Conservation (phyloP, 1,284 basidiomycete species). For the Xerocomus amazonicus region DNA sequence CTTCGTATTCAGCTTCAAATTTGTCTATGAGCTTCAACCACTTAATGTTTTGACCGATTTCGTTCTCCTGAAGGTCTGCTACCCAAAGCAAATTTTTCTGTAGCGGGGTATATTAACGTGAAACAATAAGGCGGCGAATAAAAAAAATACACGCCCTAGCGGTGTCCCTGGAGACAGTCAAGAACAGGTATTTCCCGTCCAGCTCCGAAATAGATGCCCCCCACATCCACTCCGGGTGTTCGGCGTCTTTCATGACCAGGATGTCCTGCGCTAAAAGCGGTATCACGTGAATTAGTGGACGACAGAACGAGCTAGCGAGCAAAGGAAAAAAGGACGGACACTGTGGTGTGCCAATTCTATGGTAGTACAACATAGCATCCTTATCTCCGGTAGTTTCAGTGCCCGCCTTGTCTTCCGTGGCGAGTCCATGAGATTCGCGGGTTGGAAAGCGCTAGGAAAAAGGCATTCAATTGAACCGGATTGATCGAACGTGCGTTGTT, state of each 20-base stretch:
- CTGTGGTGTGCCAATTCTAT: conserved; percentile 66
- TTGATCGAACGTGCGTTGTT: background rate
- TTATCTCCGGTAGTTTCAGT: conserved; percentile 63
- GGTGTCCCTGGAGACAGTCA: conserved; percentile 59
- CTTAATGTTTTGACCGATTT: conserved; percentile 59
- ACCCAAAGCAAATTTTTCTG: conserved; percentile 78
- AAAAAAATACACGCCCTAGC: conserved; percentile 46
- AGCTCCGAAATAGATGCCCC: conserved; percentile 49
- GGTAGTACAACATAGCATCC: conserved; percentile 75
- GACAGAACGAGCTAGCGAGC: background rate
- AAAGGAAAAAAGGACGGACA: conserved; percentile 39
- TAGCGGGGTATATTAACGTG: background rate
- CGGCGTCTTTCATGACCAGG: conserved; percentile 59
- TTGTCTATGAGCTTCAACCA: conserved; percentile 69
- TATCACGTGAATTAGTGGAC: conserved; percentile 4
- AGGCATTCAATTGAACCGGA: conserved; percentile 5
- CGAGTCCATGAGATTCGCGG: conserved; percentile 45
- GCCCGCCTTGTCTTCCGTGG: conserved; percentile 53
- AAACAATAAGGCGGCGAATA: background rate
- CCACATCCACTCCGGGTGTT: conserved; percentile 70
- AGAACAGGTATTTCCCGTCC: conserved; percentile 62
- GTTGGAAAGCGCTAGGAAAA: conserved; percentile 53
- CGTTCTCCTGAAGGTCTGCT: conserved; percentile 55
- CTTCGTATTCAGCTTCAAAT: conserved; percentile 58
- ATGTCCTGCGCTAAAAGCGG: conserved; percentile 56